A percentile compares a stretch with the other conserved stretches of the same genome.
Evolutionary conservation across 371 early-diverging fungal genomes (phyloP).

Genomic region (Dichotomocladium elegans): DNA sequence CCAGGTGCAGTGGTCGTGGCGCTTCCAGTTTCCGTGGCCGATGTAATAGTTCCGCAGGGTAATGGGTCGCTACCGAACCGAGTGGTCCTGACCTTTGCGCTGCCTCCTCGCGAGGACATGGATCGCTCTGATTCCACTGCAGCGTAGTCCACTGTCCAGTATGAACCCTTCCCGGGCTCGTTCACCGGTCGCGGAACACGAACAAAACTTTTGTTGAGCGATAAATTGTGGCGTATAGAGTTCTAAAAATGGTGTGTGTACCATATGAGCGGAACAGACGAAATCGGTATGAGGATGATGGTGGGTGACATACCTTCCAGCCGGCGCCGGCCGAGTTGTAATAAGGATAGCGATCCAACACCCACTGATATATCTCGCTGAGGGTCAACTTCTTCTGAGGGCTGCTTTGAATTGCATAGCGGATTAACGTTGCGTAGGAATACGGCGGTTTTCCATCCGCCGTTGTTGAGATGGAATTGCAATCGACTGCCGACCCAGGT

Average conservation of each 20-base stretch:
- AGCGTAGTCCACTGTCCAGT: conserved; percentile 78
- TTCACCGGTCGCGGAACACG: conserved; percentile 84
- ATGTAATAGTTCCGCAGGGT: background rate
- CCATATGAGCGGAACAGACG: background rate
- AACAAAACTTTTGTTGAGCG: conserved; percentile 91
- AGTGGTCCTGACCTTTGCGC: background rate
- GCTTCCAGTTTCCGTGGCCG: too few species aligned
- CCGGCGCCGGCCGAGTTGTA: conserved; percentile 66
- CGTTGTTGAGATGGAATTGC: background rate
- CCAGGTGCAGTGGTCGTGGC: too few species aligned
- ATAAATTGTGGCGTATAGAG: conserved; percentile 97
- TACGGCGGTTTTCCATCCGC: conserved; percentile 64
- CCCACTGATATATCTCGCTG: conserved; percentile 85
- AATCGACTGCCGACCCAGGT: too few species aligned
- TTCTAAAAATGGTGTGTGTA: conserved; percentile 55
- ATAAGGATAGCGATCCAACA: conserved; percentile 72
- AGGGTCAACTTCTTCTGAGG: conserved; percentile 72
- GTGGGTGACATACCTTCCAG: conserved; percentile 63
- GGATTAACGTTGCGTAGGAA: conserved; percentile 85
- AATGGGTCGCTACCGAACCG: background rate
- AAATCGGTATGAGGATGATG: background rate
- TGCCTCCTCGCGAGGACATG: background rate
- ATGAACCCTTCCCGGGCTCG: conserved; percentile 97
- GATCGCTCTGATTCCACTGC: conserved; percentile 21
- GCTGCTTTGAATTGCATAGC: conserved; percentile 75